Evolutionary conservation across 1,284 basidiomycete genomes (phyloP).

Genomic region (Trichosporon coremiiforme): DNA sequence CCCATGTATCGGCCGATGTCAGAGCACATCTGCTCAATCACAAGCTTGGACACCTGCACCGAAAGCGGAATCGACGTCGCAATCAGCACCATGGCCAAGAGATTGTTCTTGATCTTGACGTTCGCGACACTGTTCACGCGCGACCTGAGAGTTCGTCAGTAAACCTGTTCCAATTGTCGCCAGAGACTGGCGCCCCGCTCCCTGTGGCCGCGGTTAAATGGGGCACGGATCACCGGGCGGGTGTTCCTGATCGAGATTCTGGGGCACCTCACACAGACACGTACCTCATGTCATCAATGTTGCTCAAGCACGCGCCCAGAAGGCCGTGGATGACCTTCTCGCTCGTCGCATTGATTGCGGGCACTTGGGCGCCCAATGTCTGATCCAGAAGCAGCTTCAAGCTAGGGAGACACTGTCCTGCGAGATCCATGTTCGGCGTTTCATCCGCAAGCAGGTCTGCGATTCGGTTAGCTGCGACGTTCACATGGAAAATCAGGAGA

Average conservation of each 20-base stretch:
- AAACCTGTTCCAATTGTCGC: neutral
- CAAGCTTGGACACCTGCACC: constrained; percentile 70
- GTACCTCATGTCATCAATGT: constrained; percentile 89
- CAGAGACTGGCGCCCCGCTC: neutral
- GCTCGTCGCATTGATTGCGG: constrained; percentile 40
- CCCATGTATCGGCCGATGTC: constrained; percentile 72
- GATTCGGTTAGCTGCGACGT: constrained; percentile 6
- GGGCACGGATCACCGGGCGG: neutral
- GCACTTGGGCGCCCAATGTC: constrained; percentile 42
- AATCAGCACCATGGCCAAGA: constrained; percentile 81
- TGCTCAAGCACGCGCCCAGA: constrained; percentile 77
- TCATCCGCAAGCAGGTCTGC: constrained; percentile 82
- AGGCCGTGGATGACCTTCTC: constrained; percentile 75
- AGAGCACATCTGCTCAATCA: constrained; percentile 82
- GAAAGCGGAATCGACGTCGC: constrained; percentile 74
- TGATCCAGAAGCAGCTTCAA: constrained; percentile 73
- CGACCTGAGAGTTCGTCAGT: constrained; percentile 60
- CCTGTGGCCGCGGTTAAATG: neutral
- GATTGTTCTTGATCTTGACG: constrained; percentile 87
- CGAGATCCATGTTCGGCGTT: constrained; percentile 72
- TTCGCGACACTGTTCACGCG: constrained; percentile 73
- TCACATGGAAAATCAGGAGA: neutral
- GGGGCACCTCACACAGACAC: constrained; percentile 38
- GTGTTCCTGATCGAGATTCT: neutral
- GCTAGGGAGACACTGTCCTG: constrained; percentile 73